Percentiles rank a stretch among this genome's conserved stretches.
phyloP scores from a whole-genome alignment of 805 yeast species.

The Candida maris region DNA sequence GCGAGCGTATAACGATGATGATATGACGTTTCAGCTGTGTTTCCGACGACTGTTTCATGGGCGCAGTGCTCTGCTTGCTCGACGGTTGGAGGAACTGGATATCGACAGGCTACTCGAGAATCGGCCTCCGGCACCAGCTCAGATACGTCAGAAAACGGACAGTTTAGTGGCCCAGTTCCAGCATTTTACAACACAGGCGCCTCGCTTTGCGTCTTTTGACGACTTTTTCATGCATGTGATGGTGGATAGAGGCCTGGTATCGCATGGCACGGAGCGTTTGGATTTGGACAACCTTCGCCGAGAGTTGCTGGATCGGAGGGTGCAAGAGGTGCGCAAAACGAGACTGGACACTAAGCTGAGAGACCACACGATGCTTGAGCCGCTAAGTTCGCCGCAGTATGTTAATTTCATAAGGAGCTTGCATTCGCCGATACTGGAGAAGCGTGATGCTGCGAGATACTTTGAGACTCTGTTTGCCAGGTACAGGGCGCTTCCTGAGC shows the following conservation, averaged over 20 bases:
- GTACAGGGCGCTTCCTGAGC: conserved; percentile 10
- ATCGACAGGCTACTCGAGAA: neutral
- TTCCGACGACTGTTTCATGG: neutral
- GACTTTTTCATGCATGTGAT: neutral
- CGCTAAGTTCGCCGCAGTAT: conserved; percentile 4
- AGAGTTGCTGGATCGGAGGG: neutral
- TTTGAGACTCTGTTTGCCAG: conserved; percentile 1
- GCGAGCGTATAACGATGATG: neutral
- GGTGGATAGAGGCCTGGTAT: neutral
- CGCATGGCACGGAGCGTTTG: neutral
- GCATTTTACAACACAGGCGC: neutral
- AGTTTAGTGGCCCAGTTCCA: neutral
- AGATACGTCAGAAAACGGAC: neutral
- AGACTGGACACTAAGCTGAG: conserved; percentile 4
- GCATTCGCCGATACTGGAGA: conserved; percentile 1
- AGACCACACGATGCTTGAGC: conserved; percentile 7
- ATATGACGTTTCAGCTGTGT: neutral
- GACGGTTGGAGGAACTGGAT: neutral
- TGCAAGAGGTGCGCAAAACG: neutral
- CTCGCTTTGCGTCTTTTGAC: neutral
- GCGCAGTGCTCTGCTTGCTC: neutral
- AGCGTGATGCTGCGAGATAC: neutral
- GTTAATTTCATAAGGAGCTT: conserved; percentile 1
- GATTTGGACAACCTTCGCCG: neutral
- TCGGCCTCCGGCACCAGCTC: neutral